Conservation (phyloP, 1,284 basidiomycete genomes). For the Grifola frondosa region DNA sequence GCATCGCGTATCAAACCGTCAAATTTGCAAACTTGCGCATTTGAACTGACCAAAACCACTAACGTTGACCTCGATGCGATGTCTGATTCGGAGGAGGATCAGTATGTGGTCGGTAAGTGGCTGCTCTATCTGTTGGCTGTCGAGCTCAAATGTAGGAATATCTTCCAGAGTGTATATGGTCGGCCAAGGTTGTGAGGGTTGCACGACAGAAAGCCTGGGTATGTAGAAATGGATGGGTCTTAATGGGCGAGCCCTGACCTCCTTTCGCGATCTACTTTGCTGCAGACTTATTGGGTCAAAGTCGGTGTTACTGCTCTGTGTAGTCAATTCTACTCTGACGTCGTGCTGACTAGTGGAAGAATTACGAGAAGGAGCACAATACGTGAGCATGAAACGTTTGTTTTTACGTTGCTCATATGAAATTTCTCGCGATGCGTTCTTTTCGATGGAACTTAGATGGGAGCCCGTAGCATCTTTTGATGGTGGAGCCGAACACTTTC, state of each 20-base stretch:
- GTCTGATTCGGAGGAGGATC: constrained; percentile 31
- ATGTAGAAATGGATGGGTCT: constrained; percentile 27
- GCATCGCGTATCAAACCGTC: too few species aligned
- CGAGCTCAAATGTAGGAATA: neutral
- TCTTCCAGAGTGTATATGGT: constrained; percentile 49
- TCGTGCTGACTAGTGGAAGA: constrained; percentile 63
- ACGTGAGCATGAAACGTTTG: constrained; percentile 59
- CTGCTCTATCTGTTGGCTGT: too few species aligned
- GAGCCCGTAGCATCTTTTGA: constrained; percentile 64
- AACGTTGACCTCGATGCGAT: too few species aligned
- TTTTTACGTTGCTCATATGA: neutral
- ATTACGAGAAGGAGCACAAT: constrained; percentile 54
- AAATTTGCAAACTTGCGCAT: too few species aligned
- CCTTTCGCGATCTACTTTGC: too few species aligned
- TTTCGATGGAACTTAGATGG: constrained; percentile 48
- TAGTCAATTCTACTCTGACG: constrained; percentile 3
- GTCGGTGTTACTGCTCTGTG: constrained; percentile 37
- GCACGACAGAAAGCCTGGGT: constrained; percentile 47
- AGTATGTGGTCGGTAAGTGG: constrained; percentile 72
- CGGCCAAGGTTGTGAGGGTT: constrained; percentile 42
- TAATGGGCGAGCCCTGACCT: too few species aligned
- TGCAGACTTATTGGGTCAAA: constrained; percentile 65
- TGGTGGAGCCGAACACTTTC: constrained; percentile 52
- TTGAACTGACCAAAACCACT: too few species aligned
- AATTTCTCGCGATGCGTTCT: neutral